A percentile compares a stretch with the other conserved stretches of the same genome.
phyloP scores from a whole-genome alignment of 192 early-diverging fungal genomes.

The Thamnidium elegans region DNA sequence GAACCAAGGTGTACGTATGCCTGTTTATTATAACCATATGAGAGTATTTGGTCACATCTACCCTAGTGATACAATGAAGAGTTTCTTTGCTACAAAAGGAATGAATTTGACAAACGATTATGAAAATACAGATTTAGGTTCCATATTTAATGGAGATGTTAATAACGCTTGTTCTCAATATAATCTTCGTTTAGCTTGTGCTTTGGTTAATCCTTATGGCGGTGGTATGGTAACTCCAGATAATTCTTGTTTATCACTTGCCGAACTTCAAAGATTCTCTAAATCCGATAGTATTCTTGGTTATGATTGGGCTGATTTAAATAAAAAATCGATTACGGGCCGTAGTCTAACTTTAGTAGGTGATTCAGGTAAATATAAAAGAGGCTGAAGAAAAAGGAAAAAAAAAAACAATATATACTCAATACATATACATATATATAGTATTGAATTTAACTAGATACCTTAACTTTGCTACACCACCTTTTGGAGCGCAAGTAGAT shows the following conservation, averaged over 20 bases:
- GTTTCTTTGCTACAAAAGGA: slow-evolving; percentile 20
- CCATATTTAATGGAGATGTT: slow-evolving; percentile 34
- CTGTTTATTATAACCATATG: slow-evolving; percentile 23
- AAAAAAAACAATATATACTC: not conserved
- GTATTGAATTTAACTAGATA: slow-evolving; percentile 39
- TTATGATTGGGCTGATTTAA: slow-evolving; percentile 37
- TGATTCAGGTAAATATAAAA: slow-evolving; percentile 22
- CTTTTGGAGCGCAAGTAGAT: slow-evolving; percentile 21
- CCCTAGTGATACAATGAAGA: slow-evolving; percentile 13
- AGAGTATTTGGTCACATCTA: slow-evolving; percentile 37
- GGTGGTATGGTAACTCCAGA: slow-evolving; percentile 18
- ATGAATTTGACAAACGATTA: slow-evolving; percentile 32
- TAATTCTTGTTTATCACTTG: slow-evolving; percentile 24
- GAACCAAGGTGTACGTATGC: slow-evolving; percentile 11
- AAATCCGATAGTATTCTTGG: slow-evolving; percentile 4
- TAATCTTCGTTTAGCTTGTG: slow-evolving; percentile 8
- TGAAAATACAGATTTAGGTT: slow-evolving; percentile 30
- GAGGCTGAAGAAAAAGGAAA: not conserved
- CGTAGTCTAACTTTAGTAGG: slow-evolving; percentile 23
- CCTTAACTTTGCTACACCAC: not conserved
- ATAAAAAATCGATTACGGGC: slow-evolving; percentile 10
- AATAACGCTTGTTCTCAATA: slow-evolving; percentile 10
- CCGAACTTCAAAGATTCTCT: slow-evolving; percentile 8
- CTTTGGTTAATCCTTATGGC: slow-evolving; percentile 26
- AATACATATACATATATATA: not conserved